A percentile compares a stretch with the other conserved stretches of the same genome.
Conservation (phyloP, 2,329 filamentous ascomycete genomes). For the Fusarium oligoseptatum region DNA sequence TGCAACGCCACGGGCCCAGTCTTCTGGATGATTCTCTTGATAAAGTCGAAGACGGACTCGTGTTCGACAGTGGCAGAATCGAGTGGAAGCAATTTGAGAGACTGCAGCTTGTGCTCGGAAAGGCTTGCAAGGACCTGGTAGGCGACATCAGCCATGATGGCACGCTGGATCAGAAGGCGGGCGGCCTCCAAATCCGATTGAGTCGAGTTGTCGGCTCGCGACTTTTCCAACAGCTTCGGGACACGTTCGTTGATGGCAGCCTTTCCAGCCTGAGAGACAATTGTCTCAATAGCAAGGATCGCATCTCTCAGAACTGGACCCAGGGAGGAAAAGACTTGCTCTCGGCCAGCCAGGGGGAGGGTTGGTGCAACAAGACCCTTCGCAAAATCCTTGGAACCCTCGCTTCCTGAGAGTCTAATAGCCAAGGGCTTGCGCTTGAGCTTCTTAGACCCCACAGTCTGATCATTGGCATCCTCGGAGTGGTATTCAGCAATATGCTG, state of each 20-base stretch:
- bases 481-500: constrained; percentile 14
- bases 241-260: background rate
- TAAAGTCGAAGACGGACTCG: constrained; percentile 31
- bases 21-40: constrained; percentile 26
- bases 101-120: constrained; percentile 8
- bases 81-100: constrained; percentile 16
- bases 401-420: background rate
- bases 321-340: constrained; percentile 26
- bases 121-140: constrained; percentile 25
- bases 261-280: constrained; percentile 18
- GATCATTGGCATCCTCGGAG: background rate
- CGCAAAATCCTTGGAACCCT: constrained; percentile 9
- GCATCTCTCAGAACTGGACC: constrained; percentile 22
- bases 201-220: background rate
- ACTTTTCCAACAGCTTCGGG: constrained; percentile 15
- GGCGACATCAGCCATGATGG: constrained; percentile 34
- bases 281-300: background rate
- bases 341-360: constrained; percentile 18
- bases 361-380: constrained; percentile 34
- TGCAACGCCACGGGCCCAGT: constrained; percentile 11
- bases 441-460: background rate
- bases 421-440: constrained; percentile 13
- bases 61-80: background rate
- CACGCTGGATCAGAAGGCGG: constrained; percentile 27
- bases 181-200: constrained; percentile 8